A percentile compares a stretch with the other conserved stretches of the same genome.
Evolutionary conservation across 2,329 filamentous ascomycete species (phyloP).

Genomic region (Diplodia intermedia): DNA sequence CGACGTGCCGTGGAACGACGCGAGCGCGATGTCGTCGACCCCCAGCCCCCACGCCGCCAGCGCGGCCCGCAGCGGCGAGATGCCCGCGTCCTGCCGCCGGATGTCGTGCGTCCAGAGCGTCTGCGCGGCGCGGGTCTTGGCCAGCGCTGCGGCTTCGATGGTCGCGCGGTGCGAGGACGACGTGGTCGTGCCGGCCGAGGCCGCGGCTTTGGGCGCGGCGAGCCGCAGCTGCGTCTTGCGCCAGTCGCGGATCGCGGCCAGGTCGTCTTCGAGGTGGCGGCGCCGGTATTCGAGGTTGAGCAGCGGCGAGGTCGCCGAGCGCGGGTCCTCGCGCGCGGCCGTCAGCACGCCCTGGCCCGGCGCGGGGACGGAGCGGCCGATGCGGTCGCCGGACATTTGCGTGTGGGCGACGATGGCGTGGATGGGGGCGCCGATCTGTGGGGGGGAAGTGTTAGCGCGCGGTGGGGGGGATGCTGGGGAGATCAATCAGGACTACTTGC

Average conservation of each 20-base stretch:
- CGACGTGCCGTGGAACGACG: conserved; percentile 51
- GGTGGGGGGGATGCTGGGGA: too few species aligned
- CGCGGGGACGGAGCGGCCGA: conserved; percentile 49
- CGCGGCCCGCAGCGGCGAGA: conserved; percentile 47
- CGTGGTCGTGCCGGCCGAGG: background rate
- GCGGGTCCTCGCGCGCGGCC: conserved; percentile 38
- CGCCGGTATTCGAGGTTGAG: conserved; percentile 41
- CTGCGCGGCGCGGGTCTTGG: background rate
- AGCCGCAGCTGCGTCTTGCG: conserved; percentile 18
- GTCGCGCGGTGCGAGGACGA: background rate
- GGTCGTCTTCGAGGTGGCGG: conserved; percentile 36
- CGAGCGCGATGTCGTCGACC: conserved; percentile 50
- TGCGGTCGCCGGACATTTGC: conserved; percentile 45
- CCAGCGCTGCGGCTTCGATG: background rate
- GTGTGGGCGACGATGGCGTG: conserved; percentile 46
- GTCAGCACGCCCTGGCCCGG: conserved; percentile 50
- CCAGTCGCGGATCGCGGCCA: conserved; percentile 33
- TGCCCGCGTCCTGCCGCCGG: conserved; percentile 38
- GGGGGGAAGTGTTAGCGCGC: too few species aligned
- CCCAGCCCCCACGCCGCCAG: conserved; percentile 49
- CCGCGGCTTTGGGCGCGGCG: too few species aligned
- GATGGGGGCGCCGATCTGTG: conserved; percentile 45
- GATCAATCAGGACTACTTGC: conserved; percentile 9
- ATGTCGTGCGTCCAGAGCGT: conserved; percentile 42
- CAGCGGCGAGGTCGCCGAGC: conserved; percentile 37